Conservation (phyloP, 164 flowering plant genomes). For the Taxillus chinensis region DNA sequence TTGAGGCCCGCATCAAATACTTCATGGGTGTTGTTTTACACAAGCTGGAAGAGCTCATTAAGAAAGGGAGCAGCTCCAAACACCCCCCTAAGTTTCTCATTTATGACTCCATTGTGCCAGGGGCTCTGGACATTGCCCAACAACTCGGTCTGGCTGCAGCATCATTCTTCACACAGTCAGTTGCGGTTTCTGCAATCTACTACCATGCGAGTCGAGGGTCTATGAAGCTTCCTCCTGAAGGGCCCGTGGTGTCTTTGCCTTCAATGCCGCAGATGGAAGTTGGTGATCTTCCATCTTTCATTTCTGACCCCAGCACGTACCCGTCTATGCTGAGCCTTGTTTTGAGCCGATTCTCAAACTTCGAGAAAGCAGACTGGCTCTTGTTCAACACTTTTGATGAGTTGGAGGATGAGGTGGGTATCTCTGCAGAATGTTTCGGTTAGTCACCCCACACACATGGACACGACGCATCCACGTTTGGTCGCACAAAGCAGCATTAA, state of each 20-base stretch:
- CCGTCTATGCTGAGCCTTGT: slow-evolving; percentile 3
- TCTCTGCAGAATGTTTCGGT: slow-evolving; percentile 9
- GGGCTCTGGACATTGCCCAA: slow-evolving; percentile 19
- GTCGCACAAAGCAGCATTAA: too few relatives aligned
- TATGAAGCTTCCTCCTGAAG: neutral
- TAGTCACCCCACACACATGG: neutral
- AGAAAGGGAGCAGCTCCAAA: neutral
- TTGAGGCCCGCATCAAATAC: neutral
- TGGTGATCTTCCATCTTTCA: slow-evolving; percentile 32
- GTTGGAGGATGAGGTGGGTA: slow-evolving; percentile 17
- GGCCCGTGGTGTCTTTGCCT: slow-evolving; percentile 11
- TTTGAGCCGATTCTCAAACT: slow-evolving; percentile 15
- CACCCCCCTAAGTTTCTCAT: neutral
- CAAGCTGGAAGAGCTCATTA: neutral
- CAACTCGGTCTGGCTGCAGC: neutral
- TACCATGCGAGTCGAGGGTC: neutral
- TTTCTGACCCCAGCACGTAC: slow-evolving; percentile 2
- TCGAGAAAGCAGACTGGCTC: slow-evolving; percentile 11
- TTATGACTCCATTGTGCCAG: slow-evolving; percentile 28
- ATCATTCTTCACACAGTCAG: neutral
- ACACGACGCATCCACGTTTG: too few relatives aligned
- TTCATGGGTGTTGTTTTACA: neutral
- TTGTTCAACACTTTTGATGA: slow-evolving; percentile 15
- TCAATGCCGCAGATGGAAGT: slow-evolving; percentile 21
- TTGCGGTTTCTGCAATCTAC: neutral